These are phyloP conservation scores for Suillus hirtellus DNA, from an alignment of 768 basidiomycete species.

Conservation along the genomic window DNA sequence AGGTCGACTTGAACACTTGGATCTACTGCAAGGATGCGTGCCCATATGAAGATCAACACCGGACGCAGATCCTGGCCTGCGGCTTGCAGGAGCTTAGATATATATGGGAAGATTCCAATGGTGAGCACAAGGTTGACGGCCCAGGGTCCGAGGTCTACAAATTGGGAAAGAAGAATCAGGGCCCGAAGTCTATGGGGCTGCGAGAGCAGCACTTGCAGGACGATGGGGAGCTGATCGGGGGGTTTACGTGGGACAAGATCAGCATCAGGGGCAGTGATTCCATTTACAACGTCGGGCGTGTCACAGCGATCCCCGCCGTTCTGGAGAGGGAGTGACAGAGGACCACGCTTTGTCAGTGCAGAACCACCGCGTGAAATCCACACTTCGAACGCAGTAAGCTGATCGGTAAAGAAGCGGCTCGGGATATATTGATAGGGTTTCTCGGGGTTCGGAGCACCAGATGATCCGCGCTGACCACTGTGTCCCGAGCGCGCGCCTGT, in stretches of 20 bases:
- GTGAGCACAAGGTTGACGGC: constrained; percentile 94
- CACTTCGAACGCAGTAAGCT: constrained; percentile 95
- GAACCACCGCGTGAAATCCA: constrained; percentile 96
- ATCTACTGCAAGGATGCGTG: constrained; percentile 96
- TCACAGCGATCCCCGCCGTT: constrained; percentile 35
- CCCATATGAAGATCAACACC: constrained; percentile 98
- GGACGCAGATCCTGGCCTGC: constrained; percentile 95
- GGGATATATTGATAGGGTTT: constrained; percentile 75
- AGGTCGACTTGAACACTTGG: constrained; percentile 89
- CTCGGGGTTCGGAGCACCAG: constrained; percentile 28
- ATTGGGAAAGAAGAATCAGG: constrained; percentile 93
- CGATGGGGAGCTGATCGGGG: constrained; percentile 96
- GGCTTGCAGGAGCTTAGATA: constrained; percentile 93
- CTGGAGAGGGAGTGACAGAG: constrained; percentile 64
- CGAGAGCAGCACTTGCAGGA: constrained; percentile 94
- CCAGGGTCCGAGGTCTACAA: constrained; percentile 98
- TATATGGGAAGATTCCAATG: constrained; percentile 99
- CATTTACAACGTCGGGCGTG: constrained; percentile 19
- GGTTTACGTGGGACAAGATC: constrained; percentile 83
- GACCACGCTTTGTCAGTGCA: constrained; percentile 75
- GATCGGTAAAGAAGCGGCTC: constrained; percentile 93
- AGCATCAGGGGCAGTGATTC: constrained; percentile 25
- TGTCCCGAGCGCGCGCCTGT: constrained; percentile 14
- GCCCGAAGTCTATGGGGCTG: constrained; percentile 95
- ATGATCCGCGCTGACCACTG: constrained; percentile 27